Conservation (phyloP, 768 basidiomycete species). For the Lactarius sp. region DNA sequence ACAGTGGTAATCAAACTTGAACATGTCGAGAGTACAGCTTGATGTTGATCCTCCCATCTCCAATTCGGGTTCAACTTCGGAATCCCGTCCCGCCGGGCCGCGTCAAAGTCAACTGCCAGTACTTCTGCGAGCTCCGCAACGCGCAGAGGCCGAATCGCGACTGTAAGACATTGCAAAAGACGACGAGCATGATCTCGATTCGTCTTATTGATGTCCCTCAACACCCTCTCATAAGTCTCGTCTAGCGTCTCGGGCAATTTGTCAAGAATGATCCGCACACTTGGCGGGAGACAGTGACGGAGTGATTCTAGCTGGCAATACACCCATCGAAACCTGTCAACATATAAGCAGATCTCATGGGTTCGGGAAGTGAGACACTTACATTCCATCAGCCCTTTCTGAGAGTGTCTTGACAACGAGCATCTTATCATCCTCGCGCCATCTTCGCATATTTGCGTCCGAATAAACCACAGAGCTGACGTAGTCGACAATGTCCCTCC, state of each 20-base stretch:
- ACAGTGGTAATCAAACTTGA: slow-evolving; percentile 9
- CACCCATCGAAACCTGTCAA: slow-evolving; percentile 4
- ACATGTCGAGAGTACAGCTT: slow-evolving; percentile 7
- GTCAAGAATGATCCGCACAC: not conserved
- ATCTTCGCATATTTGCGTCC: slow-evolving; percentile 8
- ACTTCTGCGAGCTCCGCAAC: slow-evolving; percentile 3
- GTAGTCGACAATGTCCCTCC: not conserved
- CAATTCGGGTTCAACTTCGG: not conserved
- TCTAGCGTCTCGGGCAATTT: slow-evolving; percentile 4
- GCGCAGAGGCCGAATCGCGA: not conserved
- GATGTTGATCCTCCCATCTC: not conserved
- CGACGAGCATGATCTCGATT: not conserved
- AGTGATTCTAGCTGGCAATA: slow-evolving; percentile 5
- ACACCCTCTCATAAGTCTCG: slow-evolving; percentile 1
- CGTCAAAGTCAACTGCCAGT: slow-evolving; percentile 16
- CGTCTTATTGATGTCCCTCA: not conserved
- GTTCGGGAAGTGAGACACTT: not conserved
- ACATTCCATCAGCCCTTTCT: slow-evolving; percentile 9
- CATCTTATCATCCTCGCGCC: slow-evolving; percentile 8
- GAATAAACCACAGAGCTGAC: slow-evolving; percentile 1
- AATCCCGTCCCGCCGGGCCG: not conserved
- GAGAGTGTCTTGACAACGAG: slow-evolving; percentile 12
- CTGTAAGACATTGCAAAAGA: slow-evolving; percentile 2
- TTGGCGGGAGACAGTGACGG: not conserved
- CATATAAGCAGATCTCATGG: not conserved